phyloP scores from a whole-genome alignment of 2,329 filamentous ascomycete genomes.

The Epichloe hybrida region DNA sequence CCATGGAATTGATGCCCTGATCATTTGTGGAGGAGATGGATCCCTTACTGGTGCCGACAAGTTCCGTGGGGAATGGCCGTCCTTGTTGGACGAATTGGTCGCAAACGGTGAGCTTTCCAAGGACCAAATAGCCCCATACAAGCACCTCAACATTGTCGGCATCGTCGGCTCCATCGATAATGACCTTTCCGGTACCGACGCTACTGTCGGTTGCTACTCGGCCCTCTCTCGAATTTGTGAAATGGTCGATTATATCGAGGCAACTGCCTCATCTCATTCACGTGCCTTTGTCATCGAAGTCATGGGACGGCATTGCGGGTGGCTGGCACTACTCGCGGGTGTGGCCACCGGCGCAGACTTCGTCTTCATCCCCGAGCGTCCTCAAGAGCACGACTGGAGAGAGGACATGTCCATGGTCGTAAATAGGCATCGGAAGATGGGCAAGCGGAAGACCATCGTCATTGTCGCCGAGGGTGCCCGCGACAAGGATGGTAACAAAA shows the following conservation, averaged over 20 bases:
- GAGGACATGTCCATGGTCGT: slow-evolving; percentile 75
- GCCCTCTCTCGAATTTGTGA: slow-evolving; percentile 88
- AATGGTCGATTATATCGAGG: slow-evolving; percentile 92
- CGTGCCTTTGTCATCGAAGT: slow-evolving; percentile 96
- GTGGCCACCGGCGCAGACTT: slow-evolving; percentile 94
- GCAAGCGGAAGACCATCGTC: slow-evolving; percentile 96
- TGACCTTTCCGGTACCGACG: slow-evolving; percentile 91
- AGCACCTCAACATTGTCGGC: slow-evolving; percentile 88
- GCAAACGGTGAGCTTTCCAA: slow-evolving; percentile 53
- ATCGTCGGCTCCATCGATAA: slow-evolving; percentile 97
- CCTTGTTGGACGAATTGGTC: slow-evolving; percentile 75
- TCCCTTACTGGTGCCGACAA: slow-evolving; percentile 90
- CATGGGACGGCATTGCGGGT: slow-evolving; percentile 96
- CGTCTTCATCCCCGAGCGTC: slow-evolving; percentile 92
- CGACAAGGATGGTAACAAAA: slow-evolving; percentile 71
- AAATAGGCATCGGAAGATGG: slow-evolving; percentile 66
- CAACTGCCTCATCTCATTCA: slow-evolving; percentile 86
- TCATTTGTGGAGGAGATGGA: slow-evolving; percentile 95
- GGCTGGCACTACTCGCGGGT: slow-evolving; percentile 91
- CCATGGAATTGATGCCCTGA: slow-evolving; percentile 84
- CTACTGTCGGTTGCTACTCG: slow-evolving; percentile 94
- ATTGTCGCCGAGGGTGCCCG: slow-evolving; percentile 94
- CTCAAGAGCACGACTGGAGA: slow-evolving; percentile 75
- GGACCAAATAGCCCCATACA: slow-evolving; percentile 62
- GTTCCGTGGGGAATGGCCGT: slow-evolving; percentile 86